Conservation (phyloP, 2,329 filamentous ascomycete species). For the Xylariaceae sp. region DNA sequence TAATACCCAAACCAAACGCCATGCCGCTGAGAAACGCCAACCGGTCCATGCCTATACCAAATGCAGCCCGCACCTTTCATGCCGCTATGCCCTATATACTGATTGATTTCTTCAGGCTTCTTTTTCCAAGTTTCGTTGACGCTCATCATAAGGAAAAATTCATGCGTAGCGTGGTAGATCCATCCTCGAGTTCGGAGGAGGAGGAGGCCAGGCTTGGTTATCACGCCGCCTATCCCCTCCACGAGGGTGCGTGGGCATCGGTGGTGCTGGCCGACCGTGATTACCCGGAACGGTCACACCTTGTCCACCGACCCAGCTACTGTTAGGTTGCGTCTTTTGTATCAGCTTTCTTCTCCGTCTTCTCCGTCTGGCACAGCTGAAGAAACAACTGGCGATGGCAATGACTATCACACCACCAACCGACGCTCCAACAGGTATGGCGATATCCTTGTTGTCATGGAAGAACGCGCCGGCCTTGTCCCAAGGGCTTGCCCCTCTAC, state of each 20-base stretch:
- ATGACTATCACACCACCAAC: constrained; percentile 70
- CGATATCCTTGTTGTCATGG: constrained; percentile 66
- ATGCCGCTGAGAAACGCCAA: constrained; percentile 14
- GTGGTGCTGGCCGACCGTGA: constrained; percentile 15
- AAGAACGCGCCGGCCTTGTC: constrained; percentile 75
- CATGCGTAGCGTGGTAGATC: constrained; percentile 15
- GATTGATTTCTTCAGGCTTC: too few species aligned
- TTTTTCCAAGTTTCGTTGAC: constrained; percentile 1
- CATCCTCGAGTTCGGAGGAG: constrained; percentile 5
- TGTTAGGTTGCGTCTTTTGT: constrained; percentile 21
- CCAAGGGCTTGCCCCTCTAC: constrained; percentile 62
- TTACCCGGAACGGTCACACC: constrained; percentile 17
- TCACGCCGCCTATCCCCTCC: constrained; percentile 5
- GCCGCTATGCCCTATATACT: constrained; percentile 8
- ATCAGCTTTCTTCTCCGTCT: constrained; percentile 26
- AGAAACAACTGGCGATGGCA: constrained; percentile 61
- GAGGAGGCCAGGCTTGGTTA: constrained; percentile 7
- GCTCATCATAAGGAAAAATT: constrained; percentile 2
- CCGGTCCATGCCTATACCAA: constrained; percentile 7
- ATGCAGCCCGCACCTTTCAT: constrained; percentile 2
- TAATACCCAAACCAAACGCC: constrained; percentile 11
- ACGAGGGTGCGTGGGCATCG: constrained; percentile 10
- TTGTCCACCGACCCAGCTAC: constrained; percentile 27
- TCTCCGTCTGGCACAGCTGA: constrained; percentile 46
- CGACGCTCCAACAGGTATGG: constrained; percentile 71